phyloP scores from a whole-genome alignment of 139 green algal genomes.

The Dunaliella primolecta region DNA sequence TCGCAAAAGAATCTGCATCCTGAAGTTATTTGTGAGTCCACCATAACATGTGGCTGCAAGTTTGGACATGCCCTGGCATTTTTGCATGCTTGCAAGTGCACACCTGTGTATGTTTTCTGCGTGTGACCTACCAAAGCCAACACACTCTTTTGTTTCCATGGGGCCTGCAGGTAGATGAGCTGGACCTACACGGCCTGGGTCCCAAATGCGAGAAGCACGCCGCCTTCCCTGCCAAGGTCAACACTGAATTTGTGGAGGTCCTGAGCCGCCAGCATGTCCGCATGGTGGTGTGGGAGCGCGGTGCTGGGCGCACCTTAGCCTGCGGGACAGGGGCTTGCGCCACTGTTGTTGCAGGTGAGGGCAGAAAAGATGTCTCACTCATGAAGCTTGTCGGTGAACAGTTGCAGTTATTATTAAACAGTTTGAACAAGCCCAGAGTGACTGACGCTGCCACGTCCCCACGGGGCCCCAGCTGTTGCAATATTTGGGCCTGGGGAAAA shows the following conservation, averaged over 20 bases:
- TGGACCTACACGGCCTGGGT: slow-evolving; percentile 72
- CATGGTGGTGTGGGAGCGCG: slow-evolving; percentile 97
- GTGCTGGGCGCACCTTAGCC: slow-evolving; percentile 91
- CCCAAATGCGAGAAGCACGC: slow-evolving; percentile 89
- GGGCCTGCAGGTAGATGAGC: slow-evolving; percentile 69
- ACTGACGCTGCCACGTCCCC: neutral
- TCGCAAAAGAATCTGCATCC: too few species aligned
- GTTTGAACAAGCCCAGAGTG: neutral
- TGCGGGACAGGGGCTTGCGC: slow-evolving; percentile 97
- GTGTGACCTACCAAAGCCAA: too few species aligned
- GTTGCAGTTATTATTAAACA: slow-evolving; percentile 7
- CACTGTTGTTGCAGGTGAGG: slow-evolving; percentile 84
- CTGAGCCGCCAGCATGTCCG: slow-evolving; percentile 68
- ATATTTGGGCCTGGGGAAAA: too few species aligned
- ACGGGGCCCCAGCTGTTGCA: too few species aligned
- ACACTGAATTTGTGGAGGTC: slow-evolving; percentile 93
- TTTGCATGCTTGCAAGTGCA: too few species aligned
- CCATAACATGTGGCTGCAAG: too few species aligned
- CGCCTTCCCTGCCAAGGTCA: slow-evolving; percentile 90
- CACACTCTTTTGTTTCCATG: too few species aligned
- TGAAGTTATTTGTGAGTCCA: too few species aligned
- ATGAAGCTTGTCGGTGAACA: neutral
- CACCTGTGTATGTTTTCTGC: too few species aligned
- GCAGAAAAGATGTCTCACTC: too few species aligned
- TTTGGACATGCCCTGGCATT: too few species aligned